phyloP scores from a whole-genome alignment of 306 rosid genomes.

The Psophocarpus tetragonolobus region DNA sequence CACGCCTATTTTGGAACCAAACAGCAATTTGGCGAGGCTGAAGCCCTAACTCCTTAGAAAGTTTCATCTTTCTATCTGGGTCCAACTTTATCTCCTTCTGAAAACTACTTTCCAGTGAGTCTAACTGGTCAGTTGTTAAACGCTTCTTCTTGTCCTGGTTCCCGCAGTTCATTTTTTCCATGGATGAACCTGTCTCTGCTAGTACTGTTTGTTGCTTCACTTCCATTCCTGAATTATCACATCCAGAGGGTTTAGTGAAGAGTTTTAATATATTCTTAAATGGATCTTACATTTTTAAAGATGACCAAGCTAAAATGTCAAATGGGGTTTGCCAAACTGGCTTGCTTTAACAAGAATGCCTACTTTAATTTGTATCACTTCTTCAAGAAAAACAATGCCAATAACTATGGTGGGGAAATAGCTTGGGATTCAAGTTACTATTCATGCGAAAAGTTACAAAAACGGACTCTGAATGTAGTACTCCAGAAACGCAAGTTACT shows the following conservation, averaged over 20 bases:
- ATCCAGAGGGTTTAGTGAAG: neutral
- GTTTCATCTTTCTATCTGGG: slow-evolving; percentile 88
- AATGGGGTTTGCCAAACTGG: neutral
- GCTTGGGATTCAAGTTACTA: slow-evolving; percentile 33
- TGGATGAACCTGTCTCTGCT: slow-evolving; percentile 36
- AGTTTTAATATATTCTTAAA: neutral
- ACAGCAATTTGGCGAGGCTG: slow-evolving; percentile 94
- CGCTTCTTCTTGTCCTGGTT: slow-evolving; percentile 73
- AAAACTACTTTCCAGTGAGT: slow-evolving; percentile 77
- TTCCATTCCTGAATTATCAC: slow-evolving; percentile 53
- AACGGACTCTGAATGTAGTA: neutral
- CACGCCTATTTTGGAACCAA: slow-evolving; percentile 96
- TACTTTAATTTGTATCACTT: neutral
- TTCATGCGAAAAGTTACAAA: slow-evolving; percentile 19
- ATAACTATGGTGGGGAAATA: neutral
- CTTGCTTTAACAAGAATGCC: neutral
- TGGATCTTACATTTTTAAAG: neutral
- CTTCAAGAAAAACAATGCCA: slow-evolving; percentile 18
- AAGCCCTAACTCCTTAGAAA: slow-evolving; percentile 79
- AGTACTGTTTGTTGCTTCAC: slow-evolving; percentile 55
- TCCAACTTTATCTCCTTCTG: slow-evolving; percentile 88
- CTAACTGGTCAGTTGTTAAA: slow-evolving; percentile 66
- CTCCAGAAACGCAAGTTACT: neutral
- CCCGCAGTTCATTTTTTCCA: slow-evolving; percentile 46
- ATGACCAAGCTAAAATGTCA: neutral